Conservation (phyloP, 306 rosid species). For the Cucurbita pepo region DNA sequence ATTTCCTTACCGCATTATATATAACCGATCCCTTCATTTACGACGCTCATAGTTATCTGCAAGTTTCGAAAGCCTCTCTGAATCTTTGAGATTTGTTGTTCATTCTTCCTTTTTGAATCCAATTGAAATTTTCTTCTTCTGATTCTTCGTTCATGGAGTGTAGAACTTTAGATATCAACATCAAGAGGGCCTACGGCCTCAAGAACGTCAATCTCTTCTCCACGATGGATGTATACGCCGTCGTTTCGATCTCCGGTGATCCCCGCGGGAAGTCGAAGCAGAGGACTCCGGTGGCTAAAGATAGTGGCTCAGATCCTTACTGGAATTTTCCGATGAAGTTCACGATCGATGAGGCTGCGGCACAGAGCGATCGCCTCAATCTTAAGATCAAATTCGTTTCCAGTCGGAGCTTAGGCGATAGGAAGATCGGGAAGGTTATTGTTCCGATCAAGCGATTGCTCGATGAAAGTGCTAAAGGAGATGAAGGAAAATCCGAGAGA, state of each 20-base stretch:
- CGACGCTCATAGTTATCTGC: background rate
- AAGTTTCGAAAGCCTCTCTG: background rate
- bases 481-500: slow-evolving; percentile 6
- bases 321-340: slow-evolving; percentile 26
- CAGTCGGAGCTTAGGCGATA: slow-evolving; percentile 18
- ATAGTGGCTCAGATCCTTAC: slow-evolving; percentile 25
- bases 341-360: slow-evolving; percentile 13
- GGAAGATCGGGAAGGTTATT: slow-evolving; percentile 21
- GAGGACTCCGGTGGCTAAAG: slow-evolving; percentile 22
- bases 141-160: slow-evolving; percentile 19
- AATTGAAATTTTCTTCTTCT: background rate
- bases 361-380: slow-evolving; percentile 15
- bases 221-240: slow-evolving; percentile 47
- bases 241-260: slow-evolving; percentile 26
- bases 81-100: background rate
- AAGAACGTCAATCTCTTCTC: slow-evolving; percentile 31
- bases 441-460: slow-evolving; percentile 23
- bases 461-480: background rate
- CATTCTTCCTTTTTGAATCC: background rate
- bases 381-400: slow-evolving; percentile 28
- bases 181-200: slow-evolving; percentile 22
- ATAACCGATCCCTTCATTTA: background rate
- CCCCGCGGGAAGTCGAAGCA: slow-evolving; percentile 2
- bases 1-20: background rate
- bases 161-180: slow-evolving; percentile 18